A percentile compares a stretch with the other conserved stretches of the same genome.
phyloP scores from a whole-genome alignment of 2,329 filamentous ascomycete genomes.

The Exophiala xenobiotica region DNA sequence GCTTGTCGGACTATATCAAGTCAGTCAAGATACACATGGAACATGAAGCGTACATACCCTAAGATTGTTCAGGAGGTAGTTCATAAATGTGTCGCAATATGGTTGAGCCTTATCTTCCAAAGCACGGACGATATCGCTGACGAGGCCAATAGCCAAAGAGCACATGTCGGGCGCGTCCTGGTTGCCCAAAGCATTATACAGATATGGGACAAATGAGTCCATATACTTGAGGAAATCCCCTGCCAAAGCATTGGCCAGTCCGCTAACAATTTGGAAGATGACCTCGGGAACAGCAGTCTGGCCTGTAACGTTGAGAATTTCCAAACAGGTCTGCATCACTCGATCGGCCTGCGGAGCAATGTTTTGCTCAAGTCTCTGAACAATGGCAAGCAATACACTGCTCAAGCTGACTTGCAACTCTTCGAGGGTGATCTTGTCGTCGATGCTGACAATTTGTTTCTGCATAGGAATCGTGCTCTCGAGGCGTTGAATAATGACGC shows the following conservation, averaged over 20 bases:
- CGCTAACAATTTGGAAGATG: slow-evolving; percentile 86
- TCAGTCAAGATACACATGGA: slow-evolving; percentile 35
- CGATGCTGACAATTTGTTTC: slow-evolving; percentile 89
- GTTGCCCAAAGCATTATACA: slow-evolving; percentile 92
- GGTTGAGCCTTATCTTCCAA: slow-evolving; percentile 87
- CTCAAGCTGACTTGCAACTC: slow-evolving; percentile 97
- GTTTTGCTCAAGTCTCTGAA: slow-evolving; percentile 86
- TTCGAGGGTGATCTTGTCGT: slow-evolving; percentile 92
- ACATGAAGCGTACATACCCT: slow-evolving; percentile 56
- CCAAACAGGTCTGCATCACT: slow-evolving; percentile 87
- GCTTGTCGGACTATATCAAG: slow-evolving; percentile 65
- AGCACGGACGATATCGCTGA: slow-evolving; percentile 92
- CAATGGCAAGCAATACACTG: slow-evolving; percentile 87
- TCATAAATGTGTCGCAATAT: slow-evolving; percentile 98
- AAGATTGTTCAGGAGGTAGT: slow-evolving; percentile 89
- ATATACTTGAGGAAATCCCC: slow-evolving; percentile 96
- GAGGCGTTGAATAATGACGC: slow-evolving; percentile 85
- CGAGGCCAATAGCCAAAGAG: slow-evolving; percentile 94
- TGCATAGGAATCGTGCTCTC: slow-evolving; percentile 89
- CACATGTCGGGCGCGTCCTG: slow-evolving; percentile 93
- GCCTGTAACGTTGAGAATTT: slow-evolving; percentile 71
- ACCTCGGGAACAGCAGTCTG: slow-evolving; percentile 96
- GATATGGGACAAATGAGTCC: slow-evolving; percentile 87
- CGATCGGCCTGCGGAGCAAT: slow-evolving; percentile 86
- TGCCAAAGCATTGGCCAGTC: slow-evolving; percentile 86